Percentiles rank a stretch among this genome's conserved stretches.
These are phyloP conservation scores for Zoysia japonica DNA, from an alignment of 176 grass and related monocot species.

Conservation along the genomic window DNA sequence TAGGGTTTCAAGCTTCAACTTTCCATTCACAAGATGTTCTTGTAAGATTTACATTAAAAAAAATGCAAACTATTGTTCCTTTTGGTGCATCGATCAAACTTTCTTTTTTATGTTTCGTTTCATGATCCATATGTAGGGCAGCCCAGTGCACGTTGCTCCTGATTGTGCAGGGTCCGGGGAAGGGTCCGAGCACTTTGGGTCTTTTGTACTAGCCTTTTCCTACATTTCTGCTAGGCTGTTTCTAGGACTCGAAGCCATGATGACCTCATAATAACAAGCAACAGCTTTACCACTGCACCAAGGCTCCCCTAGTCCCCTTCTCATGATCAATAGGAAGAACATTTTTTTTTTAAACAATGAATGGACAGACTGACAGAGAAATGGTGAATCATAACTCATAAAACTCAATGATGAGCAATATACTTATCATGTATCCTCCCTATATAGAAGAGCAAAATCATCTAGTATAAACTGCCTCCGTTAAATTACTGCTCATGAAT, in stretches of 20 bases:
- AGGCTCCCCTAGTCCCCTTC: too few relatives aligned
- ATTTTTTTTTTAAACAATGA: background rate
- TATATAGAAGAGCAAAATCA: background rate
- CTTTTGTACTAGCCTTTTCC: too few relatives aligned
- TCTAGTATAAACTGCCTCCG: background rate
- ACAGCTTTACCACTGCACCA: too few relatives aligned
- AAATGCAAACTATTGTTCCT: constrained; percentile 6
- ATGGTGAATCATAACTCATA: constrained; percentile 3
- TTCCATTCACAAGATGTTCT: background rate
- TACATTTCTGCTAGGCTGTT: too few relatives aligned
- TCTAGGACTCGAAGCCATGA: too few relatives aligned
- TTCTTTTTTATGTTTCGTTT: constrained; percentile 27
- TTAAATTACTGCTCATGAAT: background rate
- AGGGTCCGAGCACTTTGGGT: too few relatives aligned
- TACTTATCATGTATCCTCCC: background rate
- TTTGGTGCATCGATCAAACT: background rate
- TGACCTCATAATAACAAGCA: too few relatives aligned
- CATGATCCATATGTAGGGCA: background rate
- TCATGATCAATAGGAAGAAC: background rate
- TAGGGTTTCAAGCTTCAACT: constrained; percentile 8
- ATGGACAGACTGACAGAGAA: constrained; percentile 4
- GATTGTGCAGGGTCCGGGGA: too few relatives aligned
- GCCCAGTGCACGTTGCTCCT: too few relatives aligned
- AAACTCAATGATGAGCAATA: background rate
- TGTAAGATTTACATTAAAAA: background rate